Percentiles rank a stretch among this genome's conserved stretches.
Evolutionary conservation across 768 basidiomycete species (phyloP).

Genomic region (Lactarius vividus): DNA sequence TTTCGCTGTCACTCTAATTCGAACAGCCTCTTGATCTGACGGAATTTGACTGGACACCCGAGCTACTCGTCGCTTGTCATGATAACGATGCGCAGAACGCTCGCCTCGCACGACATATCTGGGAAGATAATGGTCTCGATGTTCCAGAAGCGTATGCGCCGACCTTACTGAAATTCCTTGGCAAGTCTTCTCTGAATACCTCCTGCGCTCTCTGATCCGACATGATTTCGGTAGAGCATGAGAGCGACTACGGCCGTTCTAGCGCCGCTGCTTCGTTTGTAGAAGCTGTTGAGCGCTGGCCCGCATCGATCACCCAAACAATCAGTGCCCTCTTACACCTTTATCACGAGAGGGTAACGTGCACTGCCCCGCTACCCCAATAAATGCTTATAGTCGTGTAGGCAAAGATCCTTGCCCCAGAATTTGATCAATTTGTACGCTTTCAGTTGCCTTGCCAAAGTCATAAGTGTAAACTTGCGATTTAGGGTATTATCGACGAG

Average conservation of each 20-base stretch:
- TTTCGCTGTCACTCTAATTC: neutral
- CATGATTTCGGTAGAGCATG: conserved; percentile 55
- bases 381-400: conserved; percentile 30
- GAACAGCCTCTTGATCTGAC: conserved; percentile 88
- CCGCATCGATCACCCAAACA: conserved; percentile 48
- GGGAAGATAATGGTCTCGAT: conserved; percentile 96
- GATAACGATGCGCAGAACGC: conserved; percentile 90
- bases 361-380: neutral
- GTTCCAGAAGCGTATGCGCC: conserved; percentile 65
- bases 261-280: conserved; percentile 71
- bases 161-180: conserved; percentile 62
- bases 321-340: conserved; percentile 58
- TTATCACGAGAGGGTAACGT: conserved; percentile 76
- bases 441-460: neutral
- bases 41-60: conserved; percentile 88
- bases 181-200: conserved; percentile 41
- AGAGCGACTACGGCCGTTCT: conserved; percentile 74
- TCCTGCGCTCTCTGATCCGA: conserved; percentile 10
- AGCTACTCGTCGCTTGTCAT: conserved; percentile 84
- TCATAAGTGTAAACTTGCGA: conserved; percentile 10
- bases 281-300: conserved; percentile 72
- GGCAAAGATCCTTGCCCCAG: conserved; percentile 85
- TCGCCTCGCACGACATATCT: conserved; percentile 71
- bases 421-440: conserved; percentile 89
- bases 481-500: conserved; percentile 89